Percentiles rank a stretch among this genome's conserved stretches.
These are phyloP conservation scores for Berberis thunbergii DNA, from an alignment of 164 flowering plant species.

Conservation along the genomic window DNA sequence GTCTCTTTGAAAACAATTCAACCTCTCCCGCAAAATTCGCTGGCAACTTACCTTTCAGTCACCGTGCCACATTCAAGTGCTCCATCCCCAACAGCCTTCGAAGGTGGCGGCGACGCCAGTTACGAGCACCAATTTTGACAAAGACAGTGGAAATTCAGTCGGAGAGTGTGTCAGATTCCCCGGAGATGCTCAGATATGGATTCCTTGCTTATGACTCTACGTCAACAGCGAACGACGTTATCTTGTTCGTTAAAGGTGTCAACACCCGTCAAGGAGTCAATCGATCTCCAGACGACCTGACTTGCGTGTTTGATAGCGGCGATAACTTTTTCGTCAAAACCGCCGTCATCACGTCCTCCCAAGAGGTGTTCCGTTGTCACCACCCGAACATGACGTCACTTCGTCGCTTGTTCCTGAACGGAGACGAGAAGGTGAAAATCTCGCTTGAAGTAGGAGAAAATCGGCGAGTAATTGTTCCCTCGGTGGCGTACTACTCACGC, in stretches of 20 bases:
- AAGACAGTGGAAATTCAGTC: conserved; percentile 3
- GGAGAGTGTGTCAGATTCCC: not conserved
- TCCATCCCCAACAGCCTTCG: conserved; percentile 38
- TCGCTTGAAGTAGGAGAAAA: conserved; percentile 28
- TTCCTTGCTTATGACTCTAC: conserved; percentile 57
- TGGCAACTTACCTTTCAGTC: conserved; percentile 29
- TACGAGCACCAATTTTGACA: conserved; percentile 32
- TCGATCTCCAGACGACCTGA: conserved; percentile 34
- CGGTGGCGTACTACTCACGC: conserved; percentile 50
- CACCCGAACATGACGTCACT: conserved; percentile 30
- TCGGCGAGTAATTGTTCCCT: conserved; percentile 28
- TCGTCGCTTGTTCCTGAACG: not conserved
- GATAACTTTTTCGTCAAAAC: conserved; percentile 29
- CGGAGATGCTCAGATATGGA: conserved; percentile 41
- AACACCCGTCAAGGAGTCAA: conserved; percentile 54
- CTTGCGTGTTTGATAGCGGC: conserved; percentile 47
- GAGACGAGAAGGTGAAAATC: conserved; percentile 16
- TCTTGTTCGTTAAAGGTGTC: conserved; percentile 69
- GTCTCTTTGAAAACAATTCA: conserved; percentile 46
- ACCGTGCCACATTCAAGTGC: conserved; percentile 41
- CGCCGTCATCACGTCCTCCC: conserved; percentile 46
- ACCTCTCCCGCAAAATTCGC: conserved; percentile 42
- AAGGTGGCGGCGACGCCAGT: conserved; percentile 23
- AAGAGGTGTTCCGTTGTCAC: conserved; percentile 74
- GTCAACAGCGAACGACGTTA: conserved; percentile 62